Conservation (phyloP, 1,284 basidiomycete species). For the Polyporus tsugae region DNA sequence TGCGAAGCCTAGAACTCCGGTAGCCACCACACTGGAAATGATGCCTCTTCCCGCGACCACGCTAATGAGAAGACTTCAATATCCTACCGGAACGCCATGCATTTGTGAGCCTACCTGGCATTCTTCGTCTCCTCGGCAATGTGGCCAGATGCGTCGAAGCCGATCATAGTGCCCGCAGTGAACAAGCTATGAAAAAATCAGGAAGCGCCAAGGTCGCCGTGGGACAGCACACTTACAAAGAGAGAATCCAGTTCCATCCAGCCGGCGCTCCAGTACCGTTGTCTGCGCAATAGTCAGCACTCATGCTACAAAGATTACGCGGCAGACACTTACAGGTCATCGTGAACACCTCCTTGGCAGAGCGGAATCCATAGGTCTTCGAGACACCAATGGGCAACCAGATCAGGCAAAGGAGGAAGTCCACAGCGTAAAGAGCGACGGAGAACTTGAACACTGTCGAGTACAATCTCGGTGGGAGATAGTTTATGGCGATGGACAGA, state of each 20-base stretch:
- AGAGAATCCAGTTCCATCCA: constrained; percentile 88
- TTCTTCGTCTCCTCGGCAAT: constrained; percentile 92
- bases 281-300: constrained; percentile 51
- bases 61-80: constrained; percentile 44
- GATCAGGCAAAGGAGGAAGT: constrained; percentile 85
- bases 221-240: constrained; percentile 57
- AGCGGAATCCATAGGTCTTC: constrained; percentile 83
- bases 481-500: constrained; percentile 80
- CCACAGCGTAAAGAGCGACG: constrained; percentile 76
- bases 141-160: constrained; percentile 89
- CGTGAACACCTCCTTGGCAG: constrained; percentile 82
- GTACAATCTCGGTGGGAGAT: constrained; percentile 79
- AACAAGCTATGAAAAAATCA: constrained; percentile 64
- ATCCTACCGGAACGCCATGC: neutral
- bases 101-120: constrained; percentile 60
- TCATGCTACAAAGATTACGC: neutral
- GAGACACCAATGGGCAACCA: constrained; percentile 91
- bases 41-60: constrained; percentile 84
- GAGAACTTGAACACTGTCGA: constrained; percentile 80
- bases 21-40: constrained; percentile 75
- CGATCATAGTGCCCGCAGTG: constrained; percentile 84
- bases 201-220: constrained; percentile 10
- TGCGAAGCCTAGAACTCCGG: constrained; percentile 77
- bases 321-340: constrained; percentile 67
- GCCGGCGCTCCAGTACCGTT: constrained; percentile 87